These are phyloP conservation scores for Teratosphaeria gauchensis DNA, from an alignment of 2,329 filamentous ascomycete species.

Conservation along the genomic window DNA sequence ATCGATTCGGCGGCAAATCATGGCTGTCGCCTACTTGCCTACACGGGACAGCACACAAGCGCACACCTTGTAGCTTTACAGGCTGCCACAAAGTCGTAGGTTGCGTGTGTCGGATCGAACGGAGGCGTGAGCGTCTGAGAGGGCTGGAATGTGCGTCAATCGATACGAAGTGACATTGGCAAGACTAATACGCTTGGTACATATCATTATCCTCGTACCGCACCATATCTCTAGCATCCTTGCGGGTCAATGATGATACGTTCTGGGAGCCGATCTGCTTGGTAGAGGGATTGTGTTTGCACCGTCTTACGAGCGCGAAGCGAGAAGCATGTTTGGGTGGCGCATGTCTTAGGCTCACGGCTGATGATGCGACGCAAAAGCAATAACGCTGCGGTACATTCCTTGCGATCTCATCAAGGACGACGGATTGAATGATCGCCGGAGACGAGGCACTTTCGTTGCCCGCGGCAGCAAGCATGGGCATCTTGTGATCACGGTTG, in stretches of 20 bases:
- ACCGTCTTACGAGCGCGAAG: not conserved
- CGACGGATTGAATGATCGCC: not conserved
- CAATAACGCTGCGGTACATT: not conserved
- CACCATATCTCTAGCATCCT: not conserved
- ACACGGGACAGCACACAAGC: not conserved
- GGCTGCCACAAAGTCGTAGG: not conserved
- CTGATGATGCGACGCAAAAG: not conserved
- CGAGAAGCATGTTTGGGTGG: not conserved
- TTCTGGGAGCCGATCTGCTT: not conserved
- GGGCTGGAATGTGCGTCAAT: not conserved
- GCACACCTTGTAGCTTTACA: not conserved
- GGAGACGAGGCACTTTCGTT: not conserved
- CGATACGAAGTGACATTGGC: not conserved
- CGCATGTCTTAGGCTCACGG: not conserved
- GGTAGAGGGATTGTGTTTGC: not conserved
- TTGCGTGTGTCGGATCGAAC: not conserved
- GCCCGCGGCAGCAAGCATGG: not conserved
- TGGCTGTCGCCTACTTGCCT: not conserved
- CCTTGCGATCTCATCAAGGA: not conserved
- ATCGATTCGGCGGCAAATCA: not conserved
- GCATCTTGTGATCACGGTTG: not conserved
- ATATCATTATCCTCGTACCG: not conserved
- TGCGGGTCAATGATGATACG: not conserved
- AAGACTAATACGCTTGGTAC: not conserved
- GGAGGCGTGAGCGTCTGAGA: not conserved